Evolutionary conservation across 148 eudicot species (phyloP).

Genomic region (Rheum nobile): DNA sequence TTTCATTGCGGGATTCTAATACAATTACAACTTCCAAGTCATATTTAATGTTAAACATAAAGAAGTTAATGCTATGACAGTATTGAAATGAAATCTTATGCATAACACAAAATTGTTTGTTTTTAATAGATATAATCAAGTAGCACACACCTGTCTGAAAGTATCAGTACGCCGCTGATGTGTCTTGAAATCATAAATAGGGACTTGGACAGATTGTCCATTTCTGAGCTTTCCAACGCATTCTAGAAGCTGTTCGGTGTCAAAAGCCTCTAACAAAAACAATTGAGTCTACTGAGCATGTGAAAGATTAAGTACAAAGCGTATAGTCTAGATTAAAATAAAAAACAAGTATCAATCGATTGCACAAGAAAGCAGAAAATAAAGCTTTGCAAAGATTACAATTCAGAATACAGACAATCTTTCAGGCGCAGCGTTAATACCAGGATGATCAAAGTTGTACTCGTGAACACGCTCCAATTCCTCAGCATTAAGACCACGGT

Average conservation of each 20-base stretch:
- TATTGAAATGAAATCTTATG: background rate
- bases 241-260: slow-evolving; percentile 89
- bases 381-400: background rate
- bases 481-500: slow-evolving; percentile 78
- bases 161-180: slow-evolving; percentile 72
- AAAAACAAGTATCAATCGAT: background rate
- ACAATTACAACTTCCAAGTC: background rate
- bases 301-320: background rate
- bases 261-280: slow-evolving; percentile 69
- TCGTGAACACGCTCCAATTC: slow-evolving; percentile 68
- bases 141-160: slow-evolving; percentile 63
- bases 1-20: background rate
- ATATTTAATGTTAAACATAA: background rate
- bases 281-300: slow-evolving; percentile 10
- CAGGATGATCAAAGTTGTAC: slow-evolving; percentile 98
- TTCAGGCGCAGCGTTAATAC: slow-evolving; percentile 22
- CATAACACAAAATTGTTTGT: background rate
- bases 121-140: background rate
- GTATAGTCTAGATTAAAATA: background rate
- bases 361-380: background rate
- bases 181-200: slow-evolving; percentile 87
- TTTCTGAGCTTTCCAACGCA: slow-evolving; percentile 52
- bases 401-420: background rate
- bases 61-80: background rate
- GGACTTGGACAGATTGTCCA: slow-evolving; percentile 76